These are phyloP conservation scores for Saraca asoca DNA, from an alignment of 331 rosid genomes.

Conservation along the genomic window DNA sequence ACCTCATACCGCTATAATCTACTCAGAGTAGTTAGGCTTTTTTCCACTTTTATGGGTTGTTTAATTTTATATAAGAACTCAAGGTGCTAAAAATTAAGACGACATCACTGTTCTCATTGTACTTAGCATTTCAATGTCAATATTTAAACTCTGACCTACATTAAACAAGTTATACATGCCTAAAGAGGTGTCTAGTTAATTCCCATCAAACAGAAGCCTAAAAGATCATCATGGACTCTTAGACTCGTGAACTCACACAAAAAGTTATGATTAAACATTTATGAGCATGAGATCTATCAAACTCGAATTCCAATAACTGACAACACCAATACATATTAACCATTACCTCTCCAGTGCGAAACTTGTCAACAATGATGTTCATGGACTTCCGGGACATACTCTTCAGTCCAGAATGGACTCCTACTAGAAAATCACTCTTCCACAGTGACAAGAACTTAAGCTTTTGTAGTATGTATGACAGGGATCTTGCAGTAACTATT, in stretches of 20 bases:
- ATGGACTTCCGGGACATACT: conserved; percentile 75
- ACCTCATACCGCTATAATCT: not conserved
- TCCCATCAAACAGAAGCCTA: conserved; percentile 15
- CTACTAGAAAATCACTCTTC: conserved; percentile 82
- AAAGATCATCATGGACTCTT: conserved; percentile 17
- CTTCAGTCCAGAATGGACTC: conserved; percentile 75
- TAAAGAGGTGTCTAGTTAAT: conserved; percentile 5
- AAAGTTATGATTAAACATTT: not conserved
- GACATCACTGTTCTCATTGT: conserved; percentile 12
- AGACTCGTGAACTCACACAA: conserved; percentile 6
- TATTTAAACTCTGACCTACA: not conserved
- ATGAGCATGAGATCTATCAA: not conserved
- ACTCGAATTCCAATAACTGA: not conserved
- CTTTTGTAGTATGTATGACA: conserved; percentile 66
- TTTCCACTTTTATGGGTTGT: not conserved
- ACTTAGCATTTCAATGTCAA: not conserved
- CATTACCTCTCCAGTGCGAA: conserved; percentile 83
- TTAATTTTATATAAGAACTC: too few species aligned
- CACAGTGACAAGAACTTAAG: conserved; percentile 66
- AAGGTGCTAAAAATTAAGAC: not conserved
- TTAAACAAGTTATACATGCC: not conserved
- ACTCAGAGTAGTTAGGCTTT: not conserved
- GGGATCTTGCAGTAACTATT: conserved; percentile 78
- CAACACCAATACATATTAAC: not conserved
- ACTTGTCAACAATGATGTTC: conserved; percentile 70